Percentiles rank a stretch among this genome's conserved stretches.
Evolutionary conservation across 2,329 filamentous ascomycete species (phyloP).

Genomic region (Penicillium sp.): DNA sequence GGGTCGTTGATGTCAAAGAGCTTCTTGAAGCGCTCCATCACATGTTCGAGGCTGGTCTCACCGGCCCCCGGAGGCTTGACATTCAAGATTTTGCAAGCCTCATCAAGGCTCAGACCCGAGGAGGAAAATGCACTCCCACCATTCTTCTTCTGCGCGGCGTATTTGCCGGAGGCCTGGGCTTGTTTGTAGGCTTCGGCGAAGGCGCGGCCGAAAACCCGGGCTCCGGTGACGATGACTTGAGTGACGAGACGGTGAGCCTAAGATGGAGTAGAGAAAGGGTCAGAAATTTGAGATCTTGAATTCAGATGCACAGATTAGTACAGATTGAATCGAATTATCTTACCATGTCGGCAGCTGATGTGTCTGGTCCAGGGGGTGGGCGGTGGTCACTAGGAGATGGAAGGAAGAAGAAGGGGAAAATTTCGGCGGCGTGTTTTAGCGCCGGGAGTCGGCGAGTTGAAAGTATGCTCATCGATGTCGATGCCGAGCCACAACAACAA

Average conservation of each 20-base stretch:
- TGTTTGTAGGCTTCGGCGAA: slow-evolving; percentile 94
- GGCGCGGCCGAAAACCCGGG: slow-evolving; percentile 85
- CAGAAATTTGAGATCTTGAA: slow-evolving; percentile 3
- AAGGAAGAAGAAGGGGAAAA: slow-evolving; percentile 22
- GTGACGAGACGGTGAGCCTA: slow-evolving; percentile 93
- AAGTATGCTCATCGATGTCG: slow-evolving; percentile 5
- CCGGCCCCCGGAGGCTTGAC: slow-evolving; percentile 80
- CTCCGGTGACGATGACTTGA: slow-evolving; percentile 84
- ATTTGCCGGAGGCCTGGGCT: slow-evolving; percentile 78
- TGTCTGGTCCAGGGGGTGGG: slow-evolving; percentile 7
- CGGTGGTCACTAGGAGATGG: slow-evolving; percentile 16
- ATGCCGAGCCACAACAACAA: neutral
- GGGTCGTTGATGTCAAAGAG: slow-evolving; percentile 94
- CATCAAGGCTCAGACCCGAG: slow-evolving; percentile 81
- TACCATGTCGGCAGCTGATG: slow-evolving; percentile 20
- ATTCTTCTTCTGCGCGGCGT: slow-evolving; percentile 65
- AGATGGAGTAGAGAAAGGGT: slow-evolving; percentile 2
- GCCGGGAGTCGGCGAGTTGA: slow-evolving; percentile 16
- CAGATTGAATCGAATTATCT: slow-evolving; percentile 1
- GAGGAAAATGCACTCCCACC: slow-evolving; percentile 50
- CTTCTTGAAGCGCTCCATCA: slow-evolving; percentile 84
- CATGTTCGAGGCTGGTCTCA: slow-evolving; percentile 68
- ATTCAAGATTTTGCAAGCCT: slow-evolving; percentile 96
- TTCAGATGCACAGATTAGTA: neutral
- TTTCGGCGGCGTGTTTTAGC: slow-evolving; percentile 23